Conservation (phyloP, 164 flowering plant species). For the Annona cherimola region DNA sequence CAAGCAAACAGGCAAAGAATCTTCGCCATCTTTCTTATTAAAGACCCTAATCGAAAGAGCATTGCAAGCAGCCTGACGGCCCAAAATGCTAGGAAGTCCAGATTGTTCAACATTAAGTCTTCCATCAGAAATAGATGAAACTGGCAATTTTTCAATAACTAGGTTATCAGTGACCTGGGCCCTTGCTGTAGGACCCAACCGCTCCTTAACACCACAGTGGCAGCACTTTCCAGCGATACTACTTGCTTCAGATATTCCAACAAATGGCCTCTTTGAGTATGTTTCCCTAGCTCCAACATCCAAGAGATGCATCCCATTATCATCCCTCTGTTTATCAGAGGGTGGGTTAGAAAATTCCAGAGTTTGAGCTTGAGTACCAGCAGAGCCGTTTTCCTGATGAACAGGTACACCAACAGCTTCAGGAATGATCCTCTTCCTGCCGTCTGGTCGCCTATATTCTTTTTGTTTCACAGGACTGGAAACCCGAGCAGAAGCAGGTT, state of each 20-base stretch:
- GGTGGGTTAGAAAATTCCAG: slow-evolving; percentile 37
- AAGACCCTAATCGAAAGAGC: slow-evolving; percentile 67
- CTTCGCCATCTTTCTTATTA: slow-evolving; percentile 68
- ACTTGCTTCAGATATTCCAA: slow-evolving; percentile 33
- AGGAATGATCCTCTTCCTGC: slow-evolving; percentile 95
- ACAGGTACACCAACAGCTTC: slow-evolving; percentile 85
- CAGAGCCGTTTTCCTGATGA: slow-evolving; percentile 48
- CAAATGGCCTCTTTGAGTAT: slow-evolving; percentile 30
- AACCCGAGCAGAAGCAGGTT: slow-evolving; percentile 38
- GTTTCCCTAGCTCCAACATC: slow-evolving; percentile 37
- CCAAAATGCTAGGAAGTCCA: slow-evolving; percentile 31
- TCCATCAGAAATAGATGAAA: slow-evolving; percentile 43
- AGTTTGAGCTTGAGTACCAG: slow-evolving; percentile 31
- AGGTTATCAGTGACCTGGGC: slow-evolving; percentile 73
- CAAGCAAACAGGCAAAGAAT: slow-evolving; percentile 52
- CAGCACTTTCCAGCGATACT: slow-evolving; percentile 7
- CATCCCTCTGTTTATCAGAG: slow-evolving; percentile 36
- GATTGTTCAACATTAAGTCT: slow-evolving; percentile 45
- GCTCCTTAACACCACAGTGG: slow-evolving; percentile 36
- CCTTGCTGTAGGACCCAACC: slow-evolving; percentile 71
- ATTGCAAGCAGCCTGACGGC: slow-evolving; percentile 25
- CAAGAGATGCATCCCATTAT: slow-evolving; percentile 27
- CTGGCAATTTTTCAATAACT: slow-evolving; percentile 78
- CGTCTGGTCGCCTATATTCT: slow-evolving; percentile 97
- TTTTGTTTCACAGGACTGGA: slow-evolving; percentile 94